Evolutionary conservation across 2,329 filamentous ascomycete genomes (phyloP), one percentile per base, ranked within the genome.

Genomic region (Fragosphaeria purpurea): DNA sequence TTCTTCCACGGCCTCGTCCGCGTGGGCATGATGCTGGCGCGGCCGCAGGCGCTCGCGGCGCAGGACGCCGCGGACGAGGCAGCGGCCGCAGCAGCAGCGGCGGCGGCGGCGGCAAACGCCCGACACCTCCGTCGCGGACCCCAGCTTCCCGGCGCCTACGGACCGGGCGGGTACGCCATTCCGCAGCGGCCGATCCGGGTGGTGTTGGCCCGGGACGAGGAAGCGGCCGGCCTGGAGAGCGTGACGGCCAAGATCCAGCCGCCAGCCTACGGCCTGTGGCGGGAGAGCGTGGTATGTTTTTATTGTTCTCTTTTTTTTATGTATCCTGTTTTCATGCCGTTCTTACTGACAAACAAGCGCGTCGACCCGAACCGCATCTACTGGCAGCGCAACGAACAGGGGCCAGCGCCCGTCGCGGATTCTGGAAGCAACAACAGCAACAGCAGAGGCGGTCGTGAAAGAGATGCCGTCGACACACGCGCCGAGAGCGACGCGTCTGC

Each of bases 201-300:
- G 9, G 78, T 86, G 13, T 73, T 91, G 44, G 80, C 82, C 2
- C 75, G 79, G 41, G 88, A 93, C 60, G 85, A 90, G 60, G 86
- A 89, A 60, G 76, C 79, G 13, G 75, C 70, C 2, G 77, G 75
- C 4, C 64, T 74, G 48, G 74, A 78, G 51, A 76, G 72, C 47
- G 75, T 80, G 52, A 68, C 75, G 0, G 68, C 70, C 41, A 81
- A 82, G 58, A 57, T 74, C 22, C 79, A 82, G 7, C 89, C 90
- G 4, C 89, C 90, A 0, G 88, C 88, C 2, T 95, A 95, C 62
- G 89, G 89, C 0, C 70, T 88, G 1, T 94, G 88, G 86, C 75
- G 88, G 48, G 82, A 83, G 64, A 91, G 85, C 60, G 86, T 93
- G 66, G 83, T 87, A 75, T 65, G 83, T 80, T 3, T 12, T 11